Evolutionary conservation across 768 basidiomycete species (phyloP).

Genomic region (Hygrocybe coccinea): DNA sequence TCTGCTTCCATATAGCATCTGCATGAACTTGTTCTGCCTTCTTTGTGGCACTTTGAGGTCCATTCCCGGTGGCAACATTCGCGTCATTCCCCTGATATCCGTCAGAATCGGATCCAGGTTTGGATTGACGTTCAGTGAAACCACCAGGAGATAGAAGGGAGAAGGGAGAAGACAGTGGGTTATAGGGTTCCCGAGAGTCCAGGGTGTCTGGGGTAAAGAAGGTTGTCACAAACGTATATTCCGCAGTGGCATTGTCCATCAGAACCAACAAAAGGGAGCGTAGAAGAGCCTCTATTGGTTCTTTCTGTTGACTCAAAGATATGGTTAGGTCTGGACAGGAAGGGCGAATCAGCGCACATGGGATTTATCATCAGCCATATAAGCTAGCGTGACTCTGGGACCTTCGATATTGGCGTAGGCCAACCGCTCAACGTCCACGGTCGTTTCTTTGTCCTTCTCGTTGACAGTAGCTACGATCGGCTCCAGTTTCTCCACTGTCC

Average conservation of each 20-base stretch:
- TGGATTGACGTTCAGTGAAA: slow-evolving; percentile 40
- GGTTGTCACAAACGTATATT: slow-evolving; percentile 79
- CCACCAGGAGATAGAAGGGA: slow-evolving; percentile 41
- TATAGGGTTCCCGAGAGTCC: slow-evolving; percentile 33
- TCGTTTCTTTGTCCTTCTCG: slow-evolving; percentile 34
- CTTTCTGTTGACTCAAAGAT: slow-evolving; percentile 49
- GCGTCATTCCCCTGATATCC: slow-evolving; percentile 27
- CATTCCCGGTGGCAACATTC: slow-evolving; percentile 33
- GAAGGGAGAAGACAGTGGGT: slow-evolving; percentile 34
- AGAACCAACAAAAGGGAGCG: slow-evolving; percentile 85
- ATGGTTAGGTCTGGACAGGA: slow-evolving; percentile 9
- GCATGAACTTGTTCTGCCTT: slow-evolving; percentile 60
- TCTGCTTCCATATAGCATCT: slow-evolving; percentile 80
- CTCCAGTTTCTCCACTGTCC: slow-evolving; percentile 67
- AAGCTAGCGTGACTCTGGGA: slow-evolving; percentile 74
- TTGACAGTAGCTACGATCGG: slow-evolving; percentile 47
- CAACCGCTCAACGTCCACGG: slow-evolving; percentile 53
- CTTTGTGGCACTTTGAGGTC: slow-evolving; percentile 31
- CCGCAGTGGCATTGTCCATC: slow-evolving; percentile 91
- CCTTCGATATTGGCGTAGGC: slow-evolving; percentile 71
- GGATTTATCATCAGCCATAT: slow-evolving; percentile 83
- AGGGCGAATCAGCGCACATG: slow-evolving; percentile 58
- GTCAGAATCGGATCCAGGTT: slow-evolving; percentile 49
- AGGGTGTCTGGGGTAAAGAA: slow-evolving; percentile 61
- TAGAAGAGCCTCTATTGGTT: slow-evolving; percentile 75